Evolutionary conservation across 306 rosid species (phyloP).

Genomic region (Citrullus colocynthis): DNA sequence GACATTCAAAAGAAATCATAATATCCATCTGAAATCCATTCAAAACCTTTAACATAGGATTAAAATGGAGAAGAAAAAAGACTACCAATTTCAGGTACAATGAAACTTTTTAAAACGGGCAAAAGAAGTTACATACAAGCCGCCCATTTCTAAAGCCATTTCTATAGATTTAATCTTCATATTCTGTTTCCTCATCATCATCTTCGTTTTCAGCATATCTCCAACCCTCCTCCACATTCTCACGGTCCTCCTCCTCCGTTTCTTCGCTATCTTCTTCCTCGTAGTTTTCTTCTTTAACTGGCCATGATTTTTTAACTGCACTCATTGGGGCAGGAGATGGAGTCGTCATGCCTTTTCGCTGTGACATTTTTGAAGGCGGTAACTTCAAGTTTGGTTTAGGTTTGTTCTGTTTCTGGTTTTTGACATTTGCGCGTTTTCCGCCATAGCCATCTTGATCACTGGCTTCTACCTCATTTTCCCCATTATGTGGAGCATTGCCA

Average conservation of each 20-base stretch:
- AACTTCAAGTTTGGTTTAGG: constrained; percentile 56
- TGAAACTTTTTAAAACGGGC: not conserved
- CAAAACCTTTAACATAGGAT: not conserved
- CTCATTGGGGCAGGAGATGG: constrained; percentile 34
- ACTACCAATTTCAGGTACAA: not conserved
- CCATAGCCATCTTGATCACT: constrained; percentile 78
- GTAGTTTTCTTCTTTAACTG: constrained; percentile 49
- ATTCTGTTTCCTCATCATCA: constrained; percentile 92
- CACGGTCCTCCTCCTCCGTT: constrained; percentile 94
- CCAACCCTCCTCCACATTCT: constrained; percentile 89
- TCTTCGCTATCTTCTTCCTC: constrained; percentile 95
- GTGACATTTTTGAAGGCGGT: constrained; percentile 49
- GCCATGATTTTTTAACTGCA: constrained; percentile 61
- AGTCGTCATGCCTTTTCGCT: constrained; percentile 47
- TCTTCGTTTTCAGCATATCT: constrained; percentile 71
- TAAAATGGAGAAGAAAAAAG: not conserved
- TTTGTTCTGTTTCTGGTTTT: constrained; percentile 58
- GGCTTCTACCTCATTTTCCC: constrained; percentile 72
- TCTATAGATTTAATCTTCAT: constrained; percentile 43
- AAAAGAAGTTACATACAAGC: not conserved
- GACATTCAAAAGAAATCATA: not conserved
- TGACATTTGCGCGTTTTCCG: constrained; percentile 47
- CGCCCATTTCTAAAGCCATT: not conserved
- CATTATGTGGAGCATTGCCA: constrained; percentile 37
- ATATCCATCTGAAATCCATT: not conserved